A percentile compares a stretch with the other conserved stretches of the same genome.
phyloP scores from a whole-genome alignment of 169 alveolate species.

The Theileria luwenshuni region DNA sequence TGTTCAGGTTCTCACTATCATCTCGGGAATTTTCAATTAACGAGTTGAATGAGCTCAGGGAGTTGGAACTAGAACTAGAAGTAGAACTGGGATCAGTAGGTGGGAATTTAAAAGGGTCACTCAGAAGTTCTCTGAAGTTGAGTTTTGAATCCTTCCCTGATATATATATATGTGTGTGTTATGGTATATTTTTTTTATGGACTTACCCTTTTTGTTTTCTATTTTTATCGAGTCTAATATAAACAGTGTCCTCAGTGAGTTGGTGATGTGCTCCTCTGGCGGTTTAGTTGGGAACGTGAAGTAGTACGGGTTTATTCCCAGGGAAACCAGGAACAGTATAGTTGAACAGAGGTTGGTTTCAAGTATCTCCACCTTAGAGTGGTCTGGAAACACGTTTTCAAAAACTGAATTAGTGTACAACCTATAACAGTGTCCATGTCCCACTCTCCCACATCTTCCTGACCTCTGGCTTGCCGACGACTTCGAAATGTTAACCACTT shows the following conservation, averaged over 20 bases:
- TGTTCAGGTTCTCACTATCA: background rate
- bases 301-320: constrained; percentile 43
- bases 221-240: constrained; percentile 36
- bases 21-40: too few species aligned
- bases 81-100: background rate
- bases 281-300: constrained; percentile 63
- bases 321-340: constrained; percentile 22
- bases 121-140: too few species aligned
- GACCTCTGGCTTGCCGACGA: constrained; percentile 95
- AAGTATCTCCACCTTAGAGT: constrained; percentile 53
- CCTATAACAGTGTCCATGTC: constrained; percentile 97
- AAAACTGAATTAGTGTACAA: constrained; percentile 90
- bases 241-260: constrained; percentile 39
- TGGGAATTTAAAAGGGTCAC: constrained; percentile 5
- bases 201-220: background rate
- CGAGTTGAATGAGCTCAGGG: too few species aligned
- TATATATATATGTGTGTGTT: too few species aligned
- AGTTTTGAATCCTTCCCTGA: too few species aligned
- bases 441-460: constrained; percentile 99
- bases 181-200: too few species aligned
- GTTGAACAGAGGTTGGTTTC: constrained; percentile 41
- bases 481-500: constrained; percentile 87
- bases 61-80: too few species aligned
- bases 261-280: constrained; percentile 35
- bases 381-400: constrained; percentile 47